A percentile compares a stretch with the other conserved stretches of the same genome.
phyloP scores from a whole-genome alignment of 139 green algal species.

The Raphidocelis subcapitata region DNA sequence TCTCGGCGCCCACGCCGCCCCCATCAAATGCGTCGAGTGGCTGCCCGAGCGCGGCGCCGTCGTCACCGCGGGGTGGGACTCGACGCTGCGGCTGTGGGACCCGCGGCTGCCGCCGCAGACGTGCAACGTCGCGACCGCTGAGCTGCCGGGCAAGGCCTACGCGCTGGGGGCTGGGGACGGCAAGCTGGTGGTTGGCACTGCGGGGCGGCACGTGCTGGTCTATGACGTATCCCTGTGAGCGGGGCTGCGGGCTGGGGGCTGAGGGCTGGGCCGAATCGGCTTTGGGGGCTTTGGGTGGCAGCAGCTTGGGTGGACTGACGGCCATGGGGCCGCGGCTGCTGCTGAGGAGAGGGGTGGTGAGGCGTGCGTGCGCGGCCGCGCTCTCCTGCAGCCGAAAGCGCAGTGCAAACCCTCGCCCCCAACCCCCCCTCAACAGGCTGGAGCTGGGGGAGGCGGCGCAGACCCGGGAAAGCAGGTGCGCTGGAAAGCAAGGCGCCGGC shows the following conservation, averaged over 20 bases:
- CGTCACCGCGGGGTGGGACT: slow-evolving; percentile 73
- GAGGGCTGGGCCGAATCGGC: neutral
- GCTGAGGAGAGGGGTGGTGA: too few relatives aligned
- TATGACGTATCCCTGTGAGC: slow-evolving; percentile 73
- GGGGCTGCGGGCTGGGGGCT: neutral
- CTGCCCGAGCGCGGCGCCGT: slow-evolving; percentile 6
- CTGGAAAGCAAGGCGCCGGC: too few relatives aligned
- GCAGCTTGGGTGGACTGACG: too few relatives aligned
- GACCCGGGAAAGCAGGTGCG: too few relatives aligned
- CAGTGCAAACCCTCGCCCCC: too few relatives aligned
- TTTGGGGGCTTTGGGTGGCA: too few relatives aligned
- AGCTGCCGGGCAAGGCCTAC: slow-evolving; percentile 78
- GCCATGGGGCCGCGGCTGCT: too few relatives aligned
- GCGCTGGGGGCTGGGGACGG: slow-evolving; percentile 47
- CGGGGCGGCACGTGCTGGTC: slow-evolving; percentile 73
- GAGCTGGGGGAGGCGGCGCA: neutral
- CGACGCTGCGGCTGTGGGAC: slow-evolving; percentile 73
- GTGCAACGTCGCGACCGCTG: slow-evolving; percentile 30
- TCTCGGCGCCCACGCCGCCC: neutral
- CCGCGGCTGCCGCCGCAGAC: slow-evolving; percentile 41
- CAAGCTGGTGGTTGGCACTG: slow-evolving; percentile 77
- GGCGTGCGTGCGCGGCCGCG: too few relatives aligned
- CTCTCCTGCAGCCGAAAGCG: too few relatives aligned
- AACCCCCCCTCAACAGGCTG: neutral
- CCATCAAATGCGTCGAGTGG: neutral